phyloP scores from a whole-genome alignment of 192 early-diverging fungal species.

The Funneliformis geosporum region DNA sequence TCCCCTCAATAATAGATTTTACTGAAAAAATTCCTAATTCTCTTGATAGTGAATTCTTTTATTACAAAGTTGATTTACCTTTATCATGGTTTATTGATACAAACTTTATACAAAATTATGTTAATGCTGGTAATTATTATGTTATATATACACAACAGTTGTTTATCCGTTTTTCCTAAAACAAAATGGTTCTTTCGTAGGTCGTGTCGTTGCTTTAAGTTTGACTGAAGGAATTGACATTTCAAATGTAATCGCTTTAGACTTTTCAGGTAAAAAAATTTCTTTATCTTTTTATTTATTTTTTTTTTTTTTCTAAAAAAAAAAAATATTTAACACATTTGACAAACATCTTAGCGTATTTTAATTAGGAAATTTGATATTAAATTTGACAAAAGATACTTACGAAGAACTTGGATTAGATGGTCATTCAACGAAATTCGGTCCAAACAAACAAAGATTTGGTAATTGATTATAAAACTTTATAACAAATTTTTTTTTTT shows the following conservation, averaged over 20 bases:
- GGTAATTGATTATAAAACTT: slow-evolving; percentile 31
- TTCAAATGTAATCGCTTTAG: slow-evolving; percentile 16
- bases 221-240: slow-evolving; percentile 30
- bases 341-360: background rate
- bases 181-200: background rate
- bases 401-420: slow-evolving; percentile 47
- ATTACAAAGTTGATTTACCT: slow-evolving; percentile 10
- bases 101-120: slow-evolving; percentile 13
- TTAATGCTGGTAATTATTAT: slow-evolving; percentile 1
- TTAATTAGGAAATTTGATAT: slow-evolving; percentile 43
- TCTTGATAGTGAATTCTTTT: slow-evolving; percentile 1
- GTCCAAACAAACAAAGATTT: slow-evolving; percentile 39
- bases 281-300: background rate
- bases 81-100: slow-evolving; percentile 28
- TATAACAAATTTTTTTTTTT: background rate
- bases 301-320: background rate
- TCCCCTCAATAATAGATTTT: slow-evolving; percentile 11
- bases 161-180: background rate
- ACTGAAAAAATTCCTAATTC: background rate
- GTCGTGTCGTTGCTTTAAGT: slow-evolving; percentile 17
- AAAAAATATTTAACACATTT: background rate
- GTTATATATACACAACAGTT: background rate
- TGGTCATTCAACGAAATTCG: slow-evolving; percentile 41
- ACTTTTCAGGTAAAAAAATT: slow-evolving; percentile 22
- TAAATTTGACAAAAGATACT: slow-evolving; percentile 47